Percentiles rank a stretch among this genome's conserved stretches.
These are phyloP conservation scores for Stenogyne calaminthoides DNA, from an alignment of 305 asterid genomes.

Conservation along the genomic window DNA sequence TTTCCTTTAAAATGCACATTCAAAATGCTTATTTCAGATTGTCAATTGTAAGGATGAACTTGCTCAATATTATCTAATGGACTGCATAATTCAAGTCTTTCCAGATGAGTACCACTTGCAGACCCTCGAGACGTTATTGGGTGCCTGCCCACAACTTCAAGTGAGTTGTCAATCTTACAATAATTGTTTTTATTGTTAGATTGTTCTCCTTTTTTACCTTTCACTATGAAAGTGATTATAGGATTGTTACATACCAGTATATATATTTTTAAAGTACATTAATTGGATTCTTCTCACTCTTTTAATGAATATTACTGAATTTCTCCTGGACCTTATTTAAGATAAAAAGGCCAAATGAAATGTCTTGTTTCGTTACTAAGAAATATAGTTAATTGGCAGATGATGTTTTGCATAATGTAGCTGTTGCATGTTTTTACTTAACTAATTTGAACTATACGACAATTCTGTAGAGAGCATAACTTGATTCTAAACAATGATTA, in stretches of 20 bases:
- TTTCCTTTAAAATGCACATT: constrained; percentile 30
- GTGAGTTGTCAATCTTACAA: constrained; percentile 48
- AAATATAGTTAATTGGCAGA: neutral
- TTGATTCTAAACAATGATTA: neutral
- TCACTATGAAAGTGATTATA: constrained; percentile 23
- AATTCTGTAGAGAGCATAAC: constrained; percentile 14
- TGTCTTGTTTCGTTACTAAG: constrained; percentile 5
- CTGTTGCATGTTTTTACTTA: constrained; percentile 12
- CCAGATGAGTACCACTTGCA: constrained; percentile 99
- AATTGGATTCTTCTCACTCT: neutral
- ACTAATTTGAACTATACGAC: neutral
- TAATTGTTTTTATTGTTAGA: constrained; percentile 9
- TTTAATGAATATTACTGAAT: constrained; percentile 8
- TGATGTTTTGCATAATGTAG: constrained; percentile 21
- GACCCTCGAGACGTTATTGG: constrained; percentile 93
- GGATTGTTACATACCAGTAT: neutral
- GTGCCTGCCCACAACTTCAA: constrained; percentile 97
- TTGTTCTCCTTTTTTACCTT: constrained; percentile 25
- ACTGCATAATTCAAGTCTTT: constrained; percentile 99
- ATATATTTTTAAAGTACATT: constrained; percentile 4
- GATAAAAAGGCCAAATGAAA: neutral
- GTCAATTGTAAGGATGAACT: constrained; percentile 98
- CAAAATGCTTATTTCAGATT: constrained; percentile 55
- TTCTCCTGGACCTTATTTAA: constrained; percentile 16
- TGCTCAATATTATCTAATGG: constrained; percentile 95